Evolutionary conservation across 805 yeast species (phyloP).

Genomic region (Saturnispora serradocipensis): DNA sequence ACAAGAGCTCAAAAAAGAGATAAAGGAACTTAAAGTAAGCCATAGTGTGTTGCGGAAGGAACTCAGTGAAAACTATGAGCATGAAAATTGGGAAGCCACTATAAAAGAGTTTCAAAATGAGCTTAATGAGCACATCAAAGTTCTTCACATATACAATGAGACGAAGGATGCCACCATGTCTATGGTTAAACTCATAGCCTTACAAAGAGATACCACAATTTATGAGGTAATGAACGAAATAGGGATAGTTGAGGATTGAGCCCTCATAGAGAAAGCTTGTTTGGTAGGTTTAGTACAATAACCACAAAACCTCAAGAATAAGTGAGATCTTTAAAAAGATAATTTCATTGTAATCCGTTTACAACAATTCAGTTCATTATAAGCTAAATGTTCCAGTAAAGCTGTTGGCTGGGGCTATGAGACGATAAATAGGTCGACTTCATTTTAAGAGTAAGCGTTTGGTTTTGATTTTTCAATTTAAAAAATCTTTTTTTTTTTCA

Average conservation of each 20-base stretch:
- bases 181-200: conserved; percentile 51
- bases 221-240: conserved; percentile 45
- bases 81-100: not conserved
- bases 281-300: too few relatives aligned
- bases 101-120: conserved; percentile 25
- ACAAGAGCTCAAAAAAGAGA: not conserved
- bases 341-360: too few relatives aligned
- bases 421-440: not conserved
- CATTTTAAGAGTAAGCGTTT: not conserved
- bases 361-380: too few relatives aligned
- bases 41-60: not conserved
- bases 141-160: conserved; percentile 51
- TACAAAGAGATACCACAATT: conserved; percentile 40
- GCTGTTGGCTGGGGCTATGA: too few relatives aligned
- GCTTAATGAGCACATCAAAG: conserved; percentile 42
- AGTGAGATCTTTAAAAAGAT: too few relatives aligned
- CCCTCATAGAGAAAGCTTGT: too few relatives aligned
- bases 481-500: conserved; percentile 5
- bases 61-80: not conserved
- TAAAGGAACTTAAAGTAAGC: not conserved
- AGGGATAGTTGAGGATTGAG: conserved; percentile 27
- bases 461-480: not conserved
- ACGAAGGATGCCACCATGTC: conserved; percentile 52
- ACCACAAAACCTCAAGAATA: too few relatives aligned
- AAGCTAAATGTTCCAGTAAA: too few relatives aligned